Evolutionary conservation across 139 green algal species (phyloP), one percentile per base, ranked within the genome.

Genomic region (Edaphochlamys debaryana): DNA sequence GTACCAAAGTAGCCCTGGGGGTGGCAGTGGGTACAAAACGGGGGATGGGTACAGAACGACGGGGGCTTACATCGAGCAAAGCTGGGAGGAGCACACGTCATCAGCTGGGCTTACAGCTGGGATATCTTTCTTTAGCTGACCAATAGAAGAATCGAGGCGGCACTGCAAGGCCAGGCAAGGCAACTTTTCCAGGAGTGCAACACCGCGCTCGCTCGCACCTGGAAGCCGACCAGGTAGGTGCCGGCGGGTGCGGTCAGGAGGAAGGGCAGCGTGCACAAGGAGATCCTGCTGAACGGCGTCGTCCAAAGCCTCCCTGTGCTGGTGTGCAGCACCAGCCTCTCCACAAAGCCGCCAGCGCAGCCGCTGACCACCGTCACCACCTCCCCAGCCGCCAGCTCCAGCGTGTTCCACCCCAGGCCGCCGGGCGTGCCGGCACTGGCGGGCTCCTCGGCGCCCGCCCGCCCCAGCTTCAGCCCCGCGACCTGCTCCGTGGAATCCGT

Each of bases 281-380:
- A 37, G 30, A 7, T 38, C 30, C 30, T 19, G 8, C 11, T 7
- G 5, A 7, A 37, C 8, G 29, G 60, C 30, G 29, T 20, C 30
- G 60, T 37, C 60, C 60, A 67, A 29, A 67, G 60, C 60, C 60
- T 29, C 8, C 60, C 60, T 5, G 60, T 17, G 30, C 30, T 37
- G 17, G 60, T 67, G 60, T 67, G 60, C 60, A 67, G 60, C 60
- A 67, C 60, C 60, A 67, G 60, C 29, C 60, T 29, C 60, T 67
- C 60, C 5, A 67, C 30, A 37, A 67, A 67, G 60, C 60, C 60
- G 30, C 60, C 60, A 30, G 7, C 11, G 60, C 60, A 67, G 9
- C 60, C 60, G 60, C 60, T 67, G 5, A 67, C 60, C 29, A 5
- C 60, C 6, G 19, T 17, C 9, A 67, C 60, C 4, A 37, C 60